Evolutionary conservation across 1,139 yeast species (phyloP).

Genomic region (Taphrina confusa): DNA sequence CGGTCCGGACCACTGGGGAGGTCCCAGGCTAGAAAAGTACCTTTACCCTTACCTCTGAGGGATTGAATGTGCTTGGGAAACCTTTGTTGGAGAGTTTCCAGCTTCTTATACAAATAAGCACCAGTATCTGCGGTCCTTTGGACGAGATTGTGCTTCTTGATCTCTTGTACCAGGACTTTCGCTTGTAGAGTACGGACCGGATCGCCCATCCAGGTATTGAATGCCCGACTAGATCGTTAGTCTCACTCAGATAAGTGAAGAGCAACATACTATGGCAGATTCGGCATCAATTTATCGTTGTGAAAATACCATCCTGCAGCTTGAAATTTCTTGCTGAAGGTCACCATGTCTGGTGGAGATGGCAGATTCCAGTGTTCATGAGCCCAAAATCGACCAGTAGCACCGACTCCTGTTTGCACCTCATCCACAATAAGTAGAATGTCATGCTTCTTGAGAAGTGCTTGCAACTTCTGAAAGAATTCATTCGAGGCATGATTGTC

Average conservation of each 20-base stretch:
- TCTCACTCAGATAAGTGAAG: neutral
- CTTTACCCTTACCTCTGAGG: slow-evolving; percentile 73
- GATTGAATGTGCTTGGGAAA: slow-evolving; percentile 55
- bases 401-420: slow-evolving; percentile 87
- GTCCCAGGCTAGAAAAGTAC: slow-evolving; percentile 80
- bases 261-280: slow-evolving; percentile 53
- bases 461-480: slow-evolving; percentile 77
- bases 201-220: slow-evolving; percentile 92
- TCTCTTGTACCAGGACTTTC: slow-evolving; percentile 66
- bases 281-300: slow-evolving; percentile 68
- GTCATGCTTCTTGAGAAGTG: slow-evolving; percentile 65
- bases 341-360: slow-evolving; percentile 76
- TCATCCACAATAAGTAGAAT: slow-evolving; percentile 75
- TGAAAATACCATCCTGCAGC: slow-evolving; percentile 81
- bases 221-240: slow-evolving; percentile 56
- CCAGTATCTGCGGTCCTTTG: slow-evolving; percentile 63
- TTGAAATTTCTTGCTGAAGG: slow-evolving; percentile 82
- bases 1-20: slow-evolving; percentile 57
- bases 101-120: slow-evolving; percentile 58
- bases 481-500: slow-evolving; percentile 76
- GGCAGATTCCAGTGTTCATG: slow-evolving; percentile 77
- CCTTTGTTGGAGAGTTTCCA: slow-evolving; percentile 55
- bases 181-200: slow-evolving; percentile 76
- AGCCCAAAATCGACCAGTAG: slow-evolving; percentile 83
- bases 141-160: slow-evolving; percentile 61